Conservation (phyloP, 177 flowering plant species). For the Vitis hybrid region DNA sequence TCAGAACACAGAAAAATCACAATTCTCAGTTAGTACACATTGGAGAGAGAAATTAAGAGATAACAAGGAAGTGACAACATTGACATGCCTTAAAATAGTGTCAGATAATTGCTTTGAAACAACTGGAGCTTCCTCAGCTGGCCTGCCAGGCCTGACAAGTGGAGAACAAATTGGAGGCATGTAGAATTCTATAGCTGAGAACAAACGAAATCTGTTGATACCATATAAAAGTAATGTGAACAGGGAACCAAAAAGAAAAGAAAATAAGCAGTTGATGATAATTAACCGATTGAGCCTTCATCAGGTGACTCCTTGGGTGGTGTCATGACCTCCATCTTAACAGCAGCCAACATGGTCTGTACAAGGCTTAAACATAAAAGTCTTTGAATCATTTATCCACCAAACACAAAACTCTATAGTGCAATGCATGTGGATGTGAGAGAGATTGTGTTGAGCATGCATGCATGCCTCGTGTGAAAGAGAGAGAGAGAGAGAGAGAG, state of each 20-base stretch:
- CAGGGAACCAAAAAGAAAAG: neutral
- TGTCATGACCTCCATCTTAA: slow-evolving; percentile 93
- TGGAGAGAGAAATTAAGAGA: neutral
- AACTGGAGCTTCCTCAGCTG: slow-evolving; percentile 86
- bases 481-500: too few relatives aligned
- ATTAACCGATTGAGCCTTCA: slow-evolving; percentile 70
- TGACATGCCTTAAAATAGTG: slow-evolving; percentile 61
- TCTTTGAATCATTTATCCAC: neutral
- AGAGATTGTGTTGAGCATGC: too few relatives aligned
- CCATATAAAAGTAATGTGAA: neutral
- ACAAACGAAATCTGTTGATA: neutral
- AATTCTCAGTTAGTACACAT: neutral
- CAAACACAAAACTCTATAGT: slow-evolving; percentile 5
- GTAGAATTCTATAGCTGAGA: slow-evolving; percentile 82
- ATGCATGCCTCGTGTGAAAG: too few relatives aligned
- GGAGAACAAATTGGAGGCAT: slow-evolving; percentile 99
- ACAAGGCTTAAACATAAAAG: neutral
- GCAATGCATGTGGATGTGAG: too few relatives aligned
- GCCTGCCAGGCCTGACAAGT: slow-evolving; percentile 89
- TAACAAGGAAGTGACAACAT: neutral
- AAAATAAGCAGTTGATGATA: neutral
- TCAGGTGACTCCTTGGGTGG: slow-evolving; percentile 75
- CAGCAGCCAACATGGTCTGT: slow-evolving; percentile 93
- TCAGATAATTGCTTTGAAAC: slow-evolving; percentile 82
- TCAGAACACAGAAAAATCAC: too few relatives aligned